Percentiles rank a stretch among this genome's conserved stretches.
Conservation (phyloP, 1,284 basidiomycete species). For the Sanghuangporus sanghuang region DNA sequence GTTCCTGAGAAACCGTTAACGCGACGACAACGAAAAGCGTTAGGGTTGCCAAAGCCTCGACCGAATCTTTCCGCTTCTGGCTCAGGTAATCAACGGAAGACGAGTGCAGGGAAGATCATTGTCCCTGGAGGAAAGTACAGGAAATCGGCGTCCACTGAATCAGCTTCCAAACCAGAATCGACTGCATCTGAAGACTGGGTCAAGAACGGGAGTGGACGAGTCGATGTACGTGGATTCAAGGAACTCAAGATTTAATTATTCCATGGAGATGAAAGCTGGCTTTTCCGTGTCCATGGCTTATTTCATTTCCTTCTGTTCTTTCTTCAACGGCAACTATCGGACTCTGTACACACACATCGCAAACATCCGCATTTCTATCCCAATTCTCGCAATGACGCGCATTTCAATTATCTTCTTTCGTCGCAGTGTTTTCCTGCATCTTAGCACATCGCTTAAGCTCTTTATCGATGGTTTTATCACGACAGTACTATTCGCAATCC, state of each 20-base stretch:
- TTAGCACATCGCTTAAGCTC: not conserved
- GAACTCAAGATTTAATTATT: constrained; percentile 65
- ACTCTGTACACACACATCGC: not conserved
- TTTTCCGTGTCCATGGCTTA: not conserved
- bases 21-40: constrained; percentile 57
- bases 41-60: constrained; percentile 55
- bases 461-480: not conserved
- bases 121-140: constrained; percentile 52
- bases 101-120: constrained; percentile 46
- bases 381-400: not conserved
- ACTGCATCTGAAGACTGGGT: constrained; percentile 53
- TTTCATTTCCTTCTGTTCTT: not conserved
- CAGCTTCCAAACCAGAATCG: constrained; percentile 25
- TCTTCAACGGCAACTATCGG: not conserved
- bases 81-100: constrained; percentile 22
- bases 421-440: not conserved
- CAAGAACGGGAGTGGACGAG: constrained; percentile 64
- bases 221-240: constrained; percentile 76
- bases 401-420: not conserved
- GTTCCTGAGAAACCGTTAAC: constrained; percentile 39
- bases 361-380: not conserved
- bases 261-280: not conserved
- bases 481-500: not conserved
- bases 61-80: constrained; percentile 22
- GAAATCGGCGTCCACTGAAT: constrained; percentile 25